phyloP scores from a whole-genome alignment of 1,139 yeast species.

The Candida tunisiensis region DNA sequence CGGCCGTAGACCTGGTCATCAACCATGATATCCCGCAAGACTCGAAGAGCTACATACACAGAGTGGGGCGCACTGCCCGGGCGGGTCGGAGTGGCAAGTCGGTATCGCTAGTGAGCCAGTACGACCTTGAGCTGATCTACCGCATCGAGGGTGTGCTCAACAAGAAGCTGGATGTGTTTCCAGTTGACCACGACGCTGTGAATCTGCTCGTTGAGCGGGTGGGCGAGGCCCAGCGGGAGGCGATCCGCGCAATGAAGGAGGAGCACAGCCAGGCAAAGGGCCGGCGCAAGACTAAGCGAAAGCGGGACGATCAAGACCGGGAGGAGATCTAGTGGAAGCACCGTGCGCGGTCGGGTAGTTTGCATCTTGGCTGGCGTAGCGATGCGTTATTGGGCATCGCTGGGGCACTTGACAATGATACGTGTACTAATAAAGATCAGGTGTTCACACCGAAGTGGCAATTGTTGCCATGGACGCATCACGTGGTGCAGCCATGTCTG shows the following conservation, averaged over 20 bases:
- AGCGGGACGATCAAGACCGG: constrained; percentile 3
- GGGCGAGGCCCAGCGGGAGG: constrained; percentile 84
- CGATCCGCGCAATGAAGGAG: constrained; percentile 68
- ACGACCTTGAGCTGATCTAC: constrained; percentile 75
- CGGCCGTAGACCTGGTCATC: constrained; percentile 80
- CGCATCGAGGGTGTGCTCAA: constrained; percentile 50
- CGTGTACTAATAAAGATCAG: too few species aligned
- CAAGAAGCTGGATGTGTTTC: constrained; percentile 68
- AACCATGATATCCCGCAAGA: constrained; percentile 96
- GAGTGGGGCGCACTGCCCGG: constrained; percentile 97
- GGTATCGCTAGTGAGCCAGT: constrained; percentile 82
- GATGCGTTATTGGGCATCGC: too few species aligned
- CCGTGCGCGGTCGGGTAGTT: too few species aligned
- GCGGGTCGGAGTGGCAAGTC: constrained; percentile 95
- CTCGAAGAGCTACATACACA: constrained; percentile 92
- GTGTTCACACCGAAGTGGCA: too few species aligned
- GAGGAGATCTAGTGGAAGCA: too few species aligned
- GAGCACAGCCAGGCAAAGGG: constrained; percentile 37
- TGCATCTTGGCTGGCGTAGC: too few species aligned
- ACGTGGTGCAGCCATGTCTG: too few species aligned
- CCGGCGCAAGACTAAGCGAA: constrained; percentile 8
- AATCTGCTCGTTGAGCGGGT: constrained; percentile 72
- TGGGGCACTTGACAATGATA: too few species aligned
- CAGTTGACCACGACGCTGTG: constrained; percentile 63
- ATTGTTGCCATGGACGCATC: too few species aligned